phyloP scores from a whole-genome alignment of 2,329 filamentous ascomycete species.

The Fusarium sp. region DNA sequence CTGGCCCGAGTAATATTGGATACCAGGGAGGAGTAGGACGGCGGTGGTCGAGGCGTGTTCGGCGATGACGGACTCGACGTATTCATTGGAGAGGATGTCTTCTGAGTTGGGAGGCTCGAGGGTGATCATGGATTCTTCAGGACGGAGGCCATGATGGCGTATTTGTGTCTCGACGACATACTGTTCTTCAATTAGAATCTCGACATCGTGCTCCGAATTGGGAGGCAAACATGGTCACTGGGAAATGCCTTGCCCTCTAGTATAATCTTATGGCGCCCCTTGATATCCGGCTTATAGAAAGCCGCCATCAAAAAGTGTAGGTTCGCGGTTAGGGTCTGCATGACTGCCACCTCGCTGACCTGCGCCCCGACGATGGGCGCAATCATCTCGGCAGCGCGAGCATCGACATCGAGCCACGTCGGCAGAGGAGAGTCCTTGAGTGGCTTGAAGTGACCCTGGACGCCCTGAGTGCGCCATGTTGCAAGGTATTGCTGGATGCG shows the following conservation, averaged over 20 bases:
- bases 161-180: constrained; percentile 85
- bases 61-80: constrained; percentile 79
- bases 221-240: constrained; percentile 73
- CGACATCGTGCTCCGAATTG: too few species aligned
- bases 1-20: constrained; percentile 90
- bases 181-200: constrained; percentile 50
- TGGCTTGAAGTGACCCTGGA: constrained; percentile 80
- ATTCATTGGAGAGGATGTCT: constrained; percentile 71
- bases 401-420: constrained; percentile 80
- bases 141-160: constrained; percentile 71
- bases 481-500: constrained; percentile 75
- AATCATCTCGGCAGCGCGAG: constrained; percentile 74
- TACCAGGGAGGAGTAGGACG: constrained; percentile 79
- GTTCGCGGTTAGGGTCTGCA: constrained; percentile 85
- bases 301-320: constrained; percentile 83
- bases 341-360: constrained; percentile 78
- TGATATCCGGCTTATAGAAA: constrained; percentile 76
- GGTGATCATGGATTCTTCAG: constrained; percentile 73
- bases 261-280: constrained; percentile 74
- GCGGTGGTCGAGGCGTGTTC: constrained; percentile 75
- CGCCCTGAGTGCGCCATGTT: constrained; percentile 83
- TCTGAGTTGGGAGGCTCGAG: constrained; percentile 65
- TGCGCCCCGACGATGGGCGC: constrained; percentile 75
- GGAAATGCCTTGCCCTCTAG: constrained; percentile 88
- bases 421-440: constrained; percentile 73